Evolutionary conservation across 768 basidiomycete species (phyloP), one percentile per base, ranked within the genome.

Genomic region (Podaxis pistillaris): DNA sequence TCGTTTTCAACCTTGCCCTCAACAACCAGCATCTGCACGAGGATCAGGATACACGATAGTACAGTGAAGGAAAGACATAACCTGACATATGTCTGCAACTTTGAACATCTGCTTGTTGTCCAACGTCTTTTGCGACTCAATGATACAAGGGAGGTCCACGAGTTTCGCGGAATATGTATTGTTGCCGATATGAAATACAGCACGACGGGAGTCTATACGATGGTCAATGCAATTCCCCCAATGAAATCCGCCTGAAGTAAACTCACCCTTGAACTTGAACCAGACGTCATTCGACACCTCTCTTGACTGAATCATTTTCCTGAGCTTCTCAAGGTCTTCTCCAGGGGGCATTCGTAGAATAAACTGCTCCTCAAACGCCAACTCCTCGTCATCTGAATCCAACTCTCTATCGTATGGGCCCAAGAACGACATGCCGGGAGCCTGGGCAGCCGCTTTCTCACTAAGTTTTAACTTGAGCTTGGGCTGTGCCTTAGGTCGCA

Each of bases 61-160:
- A 40, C 51, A 53, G 22, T 58, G 58, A 44, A 68, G 60, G 64
- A 52, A 53, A 38, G 55, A 62, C 65, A 68, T 68, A 68, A 94
- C 94, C 86, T 97, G 96, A 78, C 93, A 96, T 76, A 99, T 96
- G 72, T 99, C 97, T 41, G 95, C 96, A 5, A 96, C 93, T 75
- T 99, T 99, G 81, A 98, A 97, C 86, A 97, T 90, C 70, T 97
- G 94, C 73, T 96, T 94, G 72, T 89, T 91, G 75, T 98, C 97
- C 55, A 96, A 75, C 1, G 96, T 94, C 80, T 98, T 98, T 74
- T 98, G 96, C 12, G 93, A 86, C 71, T 99, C 97, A 65, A 96
- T 82, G 56, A 99, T 86, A 74, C 92, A 93, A 1, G 97, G 97
- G 50, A 99, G 79, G 74, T 99, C 97, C 62, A 98, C 97, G 24